These are phyloP conservation scores for Capsicum rhomboideum DNA, from an alignment of 257 asterid species.

Conservation along the genomic window DNA sequence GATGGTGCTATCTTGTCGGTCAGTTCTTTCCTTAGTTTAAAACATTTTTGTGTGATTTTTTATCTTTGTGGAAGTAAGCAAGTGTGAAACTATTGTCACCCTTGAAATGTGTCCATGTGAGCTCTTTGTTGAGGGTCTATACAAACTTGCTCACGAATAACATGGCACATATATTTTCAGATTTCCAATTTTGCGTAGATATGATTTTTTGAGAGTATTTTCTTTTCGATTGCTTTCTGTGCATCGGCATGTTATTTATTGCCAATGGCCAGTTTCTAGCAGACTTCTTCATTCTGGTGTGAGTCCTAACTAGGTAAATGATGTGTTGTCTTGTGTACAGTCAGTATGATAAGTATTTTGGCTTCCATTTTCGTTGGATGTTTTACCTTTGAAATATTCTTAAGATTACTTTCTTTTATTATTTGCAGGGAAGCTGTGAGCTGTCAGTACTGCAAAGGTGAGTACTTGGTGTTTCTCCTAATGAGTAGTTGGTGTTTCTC, in stretches of 20 bases:
- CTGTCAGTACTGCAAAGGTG: constrained; percentile 82
- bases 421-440: constrained; percentile 84
- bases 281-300: not conserved
- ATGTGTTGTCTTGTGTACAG: not conserved
- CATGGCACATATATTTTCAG: not conserved
- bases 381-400: not conserved
- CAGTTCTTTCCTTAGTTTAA: not conserved
- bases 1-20: not conserved
- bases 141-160: not conserved
- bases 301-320: not conserved
- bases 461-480: constrained; percentile 1
- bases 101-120: not conserved
- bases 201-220: not conserved
- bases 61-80: not conserved
- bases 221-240: not conserved
- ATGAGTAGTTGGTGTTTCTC: constrained; percentile 5
- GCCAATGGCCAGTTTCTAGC: not conserved
- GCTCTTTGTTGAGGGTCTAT: not conserved
- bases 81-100: not conserved
- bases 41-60: not conserved
- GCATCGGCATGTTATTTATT: not conserved
- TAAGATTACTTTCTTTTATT: constrained; percentile 19
- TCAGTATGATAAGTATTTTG: not conserved
- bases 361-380: not conserved
- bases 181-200: not conserved